Base-by-base conservation (phyloP, 768 basidiomycete species). In the Leccinellum albellum region DNA sequence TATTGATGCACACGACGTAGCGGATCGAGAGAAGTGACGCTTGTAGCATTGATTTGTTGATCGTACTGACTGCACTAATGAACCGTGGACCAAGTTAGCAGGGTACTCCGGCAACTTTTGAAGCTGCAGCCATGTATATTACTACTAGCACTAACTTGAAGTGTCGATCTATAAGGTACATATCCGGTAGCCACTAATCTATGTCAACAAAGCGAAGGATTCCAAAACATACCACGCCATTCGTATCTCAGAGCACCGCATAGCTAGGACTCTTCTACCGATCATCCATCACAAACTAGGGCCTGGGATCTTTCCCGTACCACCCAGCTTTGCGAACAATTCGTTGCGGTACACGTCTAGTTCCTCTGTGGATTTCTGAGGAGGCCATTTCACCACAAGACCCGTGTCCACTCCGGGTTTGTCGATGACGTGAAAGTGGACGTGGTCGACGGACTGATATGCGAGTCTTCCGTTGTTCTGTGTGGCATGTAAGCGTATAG, bases 371-470 rank as follows among this genome's bases (percentile, higher is more conserved):
- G 48, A 21, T 26, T 23, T 50, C 29, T 57, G 57, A 31, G 61
- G 49, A 14, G 64, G 63, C 95, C 96, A 98, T 4, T 82, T 9
- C 55, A 98, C 75, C 14, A 83, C 83, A 32, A 98, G 80, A 4
- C 96, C 96, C 61, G 87, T 83, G 0, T 40, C 17, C 4, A 78
- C 67, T 51, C 86, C 81, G 10, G 90, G 91, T 71, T 97, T 98
- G 10, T 92, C 91, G 58, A 97, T 95, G 61, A 97, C 79, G 66
- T 98, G 93, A 75, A 93, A 94, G 70, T 95, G 93, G 8, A 93
- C 91, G 66, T 96, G 93, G 55, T 85, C 81, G 40, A 96, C 91
- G 37, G 79, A 77, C 74, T 83, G 85, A 64, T 80, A 85, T 53
- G 81, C 87, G 62, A 82, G 75, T 52, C 75, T 68, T 6, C 87